phyloP scores from a whole-genome alignment of 345 rosid genomes.

The Jatropha curcas region DNA sequence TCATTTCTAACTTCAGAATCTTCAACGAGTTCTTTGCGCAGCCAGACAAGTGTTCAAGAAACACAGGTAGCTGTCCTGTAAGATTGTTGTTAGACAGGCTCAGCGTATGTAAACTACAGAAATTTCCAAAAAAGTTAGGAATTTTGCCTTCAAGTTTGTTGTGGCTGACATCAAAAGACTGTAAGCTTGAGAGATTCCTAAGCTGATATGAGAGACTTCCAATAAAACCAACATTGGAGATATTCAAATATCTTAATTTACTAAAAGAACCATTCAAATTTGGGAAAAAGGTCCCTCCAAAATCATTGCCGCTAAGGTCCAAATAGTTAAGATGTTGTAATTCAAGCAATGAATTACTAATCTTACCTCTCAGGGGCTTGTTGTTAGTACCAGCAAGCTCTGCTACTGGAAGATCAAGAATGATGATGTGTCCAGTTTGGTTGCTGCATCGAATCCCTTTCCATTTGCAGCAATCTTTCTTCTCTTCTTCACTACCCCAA shows the following conservation, averaged over 20 bases:
- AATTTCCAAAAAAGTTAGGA: constrained; percentile 15
- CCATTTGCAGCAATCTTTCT: constrained; percentile 35
- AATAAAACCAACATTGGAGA: constrained; percentile 36
- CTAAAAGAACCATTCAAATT: constrained; percentile 30
- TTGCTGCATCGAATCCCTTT: constrained; percentile 26
- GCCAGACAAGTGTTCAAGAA: constrained; percentile 17
- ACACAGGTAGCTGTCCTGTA: neutral
- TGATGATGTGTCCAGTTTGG: constrained; percentile 11
- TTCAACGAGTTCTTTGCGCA: constrained; percentile 20
- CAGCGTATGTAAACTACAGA: constrained; percentile 21
- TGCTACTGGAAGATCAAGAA: constrained; percentile 20
- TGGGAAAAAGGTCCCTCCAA: constrained; percentile 36
- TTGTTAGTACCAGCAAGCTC: neutral
- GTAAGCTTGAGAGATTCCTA: constrained; percentile 45
- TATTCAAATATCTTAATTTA: constrained; percentile 37
- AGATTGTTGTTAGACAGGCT: constrained; percentile 11
- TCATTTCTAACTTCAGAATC: constrained; percentile 10
- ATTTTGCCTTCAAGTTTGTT: constrained; percentile 8
- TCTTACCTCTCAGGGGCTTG: constrained; percentile 36
- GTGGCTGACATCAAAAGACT: constrained; percentile 36
- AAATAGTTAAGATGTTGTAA: constrained; percentile 40
- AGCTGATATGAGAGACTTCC: constrained; percentile 36
- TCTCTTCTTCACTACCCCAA: constrained; percentile 22
- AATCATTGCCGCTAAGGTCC: constrained; percentile 42
- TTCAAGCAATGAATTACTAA: constrained; percentile 36